Evolutionary conservation across 2,329 filamentous ascomycete species (phyloP), one percentile per base, ranked within the genome.

Genomic region (Aspergillus floridensis): DNA sequence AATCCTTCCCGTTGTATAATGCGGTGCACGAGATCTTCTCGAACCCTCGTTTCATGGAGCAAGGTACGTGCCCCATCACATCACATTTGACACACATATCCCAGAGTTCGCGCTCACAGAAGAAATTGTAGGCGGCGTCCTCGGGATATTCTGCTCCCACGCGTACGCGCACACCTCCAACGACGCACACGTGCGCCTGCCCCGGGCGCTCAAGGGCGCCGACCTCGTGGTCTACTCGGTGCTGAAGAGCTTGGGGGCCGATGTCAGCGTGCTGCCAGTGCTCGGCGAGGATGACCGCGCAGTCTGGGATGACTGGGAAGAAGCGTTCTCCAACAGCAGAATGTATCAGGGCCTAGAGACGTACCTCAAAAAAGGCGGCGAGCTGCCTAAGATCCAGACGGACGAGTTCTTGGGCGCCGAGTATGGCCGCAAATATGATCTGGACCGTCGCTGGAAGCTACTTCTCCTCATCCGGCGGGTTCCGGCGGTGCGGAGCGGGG

Each of bases 131-230:
- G 81, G 80, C 4, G 77, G 80, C 0, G 64, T 65, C 2, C 57
- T 84, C 0, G 82, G 80, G 0, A 74, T 81, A 31, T 75, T 68
- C 53, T 83, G 80, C 59, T 73, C 74, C 3, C 80, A 84, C 56
- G 72, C 74, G 0, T 84, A 84, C 62, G 72, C 80, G 0, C 79
- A 84, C 54, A 70, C 73, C 0, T 73, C 65, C 3, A 6, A 63
- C 1, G 5, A 55, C 4, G 66, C 68, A 0, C 22, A 61, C 1
- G 16, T 51, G 0, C 46, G 63, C 4, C 66, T 81, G 1, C 78
- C 77, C 0, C 67, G 65, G 3, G 66, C 68, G 0, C 68, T 84
- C 5, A 84, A 83, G 63, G 80, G 81, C 0, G 63, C 76, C 0
- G 81, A 84, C 59, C 74, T 80, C 60, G 69, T 75, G 0, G 58